Conservation (phyloP, 2,329 filamentous ascomycete species). For the Metarhizium brunneum region DNA sequence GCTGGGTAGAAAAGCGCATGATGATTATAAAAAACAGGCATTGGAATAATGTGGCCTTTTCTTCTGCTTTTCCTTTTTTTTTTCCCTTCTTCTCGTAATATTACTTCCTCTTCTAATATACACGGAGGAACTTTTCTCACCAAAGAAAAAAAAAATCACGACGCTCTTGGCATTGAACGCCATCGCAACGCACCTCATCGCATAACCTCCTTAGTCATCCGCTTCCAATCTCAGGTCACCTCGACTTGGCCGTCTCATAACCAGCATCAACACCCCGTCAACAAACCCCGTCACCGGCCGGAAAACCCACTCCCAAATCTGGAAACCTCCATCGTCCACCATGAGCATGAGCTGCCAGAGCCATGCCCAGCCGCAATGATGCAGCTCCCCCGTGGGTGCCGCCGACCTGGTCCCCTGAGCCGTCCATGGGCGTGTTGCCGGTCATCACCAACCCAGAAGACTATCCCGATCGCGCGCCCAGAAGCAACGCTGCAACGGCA, state of each 20-base stretch:
- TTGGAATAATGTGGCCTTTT: too few relatives aligned
- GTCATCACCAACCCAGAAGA: conserved; percentile 26
- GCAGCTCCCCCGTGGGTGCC: conserved; percentile 16
- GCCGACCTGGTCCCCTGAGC: conserved; percentile 10
- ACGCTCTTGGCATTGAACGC: too few relatives aligned
- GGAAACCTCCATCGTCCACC: conserved; percentile 6
- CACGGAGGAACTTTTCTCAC: too few relatives aligned
- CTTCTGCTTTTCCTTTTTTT: too few relatives aligned
- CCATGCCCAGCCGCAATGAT: conserved; percentile 26
- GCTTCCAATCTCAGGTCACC: background rate
- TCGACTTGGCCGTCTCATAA: background rate
- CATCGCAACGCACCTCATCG: too few relatives aligned
- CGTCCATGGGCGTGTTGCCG: conserved; percentile 32
- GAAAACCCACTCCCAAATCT: background rate
- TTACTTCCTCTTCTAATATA: too few relatives aligned
- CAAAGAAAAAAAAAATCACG: too few relatives aligned
- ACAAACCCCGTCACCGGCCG: background rate
- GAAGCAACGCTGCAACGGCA: conserved; percentile 52
- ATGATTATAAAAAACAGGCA: too few relatives aligned
- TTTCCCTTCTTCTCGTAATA: too few relatives aligned
- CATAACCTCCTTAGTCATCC: conserved; percentile 1
- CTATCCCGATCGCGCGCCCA: conserved; percentile 36
- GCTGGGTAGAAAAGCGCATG: too few relatives aligned
- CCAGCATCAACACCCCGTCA: background rate
- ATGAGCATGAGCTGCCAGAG: conserved; percentile 25